Conservation (phyloP, 345 rosid species). For the Acer yangbiense region DNA sequence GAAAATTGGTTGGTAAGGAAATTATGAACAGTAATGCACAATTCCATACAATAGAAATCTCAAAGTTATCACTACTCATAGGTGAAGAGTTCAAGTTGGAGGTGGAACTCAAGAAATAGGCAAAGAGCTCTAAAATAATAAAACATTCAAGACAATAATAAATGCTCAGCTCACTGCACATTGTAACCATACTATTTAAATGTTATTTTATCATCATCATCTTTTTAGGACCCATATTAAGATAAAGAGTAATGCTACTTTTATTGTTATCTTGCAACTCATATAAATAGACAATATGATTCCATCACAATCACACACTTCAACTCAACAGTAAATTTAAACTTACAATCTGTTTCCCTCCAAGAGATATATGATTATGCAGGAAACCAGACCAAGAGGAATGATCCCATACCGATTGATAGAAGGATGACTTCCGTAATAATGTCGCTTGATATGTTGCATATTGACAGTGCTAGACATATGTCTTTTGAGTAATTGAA, state of each 20-base stretch:
- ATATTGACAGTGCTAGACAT: slow-evolving; percentile 58
- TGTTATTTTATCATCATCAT: no score
- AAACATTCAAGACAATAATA: background rate
- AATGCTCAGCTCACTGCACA: background rate
- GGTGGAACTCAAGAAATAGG: background rate
- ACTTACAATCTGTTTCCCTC: background rate
- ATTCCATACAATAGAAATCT: background rate
- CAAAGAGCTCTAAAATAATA: background rate
- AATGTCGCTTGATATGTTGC: slow-evolving; percentile 72
- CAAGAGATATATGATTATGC: slow-evolving; percentile 6
- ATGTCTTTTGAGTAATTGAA: slow-evolving; percentile 74
- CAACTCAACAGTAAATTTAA: background rate
- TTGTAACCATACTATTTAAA: background rate
- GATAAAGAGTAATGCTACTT: no score
- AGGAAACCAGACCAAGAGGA: slow-evolving; percentile 65
- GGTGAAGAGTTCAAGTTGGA: background rate
- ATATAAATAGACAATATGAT: background rate
- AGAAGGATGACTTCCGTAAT: slow-evolving; percentile 78
- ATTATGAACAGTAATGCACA: background rate
- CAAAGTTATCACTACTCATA: background rate
- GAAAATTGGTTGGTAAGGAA: background rate
- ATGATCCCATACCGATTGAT: slow-evolving; percentile 67
- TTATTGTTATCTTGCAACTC: no score
- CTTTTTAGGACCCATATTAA: no score
- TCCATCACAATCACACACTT: background rate